Base-by-base conservation (phyloP, 768 basidiomycete genomes). In the Tephrocybe sp. region DNA sequence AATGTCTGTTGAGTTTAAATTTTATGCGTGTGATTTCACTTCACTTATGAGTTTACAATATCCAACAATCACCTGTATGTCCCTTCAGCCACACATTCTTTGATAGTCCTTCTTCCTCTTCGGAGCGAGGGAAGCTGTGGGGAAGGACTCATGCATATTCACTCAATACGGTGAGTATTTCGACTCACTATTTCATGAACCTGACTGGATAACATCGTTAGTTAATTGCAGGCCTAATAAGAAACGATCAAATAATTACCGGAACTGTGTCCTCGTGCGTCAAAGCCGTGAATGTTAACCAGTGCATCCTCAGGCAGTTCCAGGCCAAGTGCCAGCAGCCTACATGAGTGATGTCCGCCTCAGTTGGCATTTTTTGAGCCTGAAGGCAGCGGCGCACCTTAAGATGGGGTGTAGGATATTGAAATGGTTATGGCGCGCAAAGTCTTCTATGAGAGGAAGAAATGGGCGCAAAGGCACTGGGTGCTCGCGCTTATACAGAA, bases 41-140 rank as follows among this genome's bases (percentile, higher is more conserved):
- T 40, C 7, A 16, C 5, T 9, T 21, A 15, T 11, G 22, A 18
- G 15, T 18, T n/a, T n/a, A 21, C 9, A 12, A 30, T 18, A 15
- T 4, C 19, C 12, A 22, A 21, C 2, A 15, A 31, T n/a, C 32
- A 71, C 76, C 76, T 15, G 72, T 74, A 44, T 78, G 77, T 1
- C 77, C 77, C 53, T 79, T 78, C 19, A 78, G 58, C 76, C 76
- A 79, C 4, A 79, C 73, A 44, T 75, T 67, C 24, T 73, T 74
- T 0, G 73, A 62, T 35, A 68, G 69, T 21, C 44, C 34, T 53
- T 78, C 78, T 6, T 77, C 75, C 9, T 75, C 74, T 26, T 64
- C 56, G 1, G 69, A 60, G 21, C 74, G 71, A 4, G 73, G 74
- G 52, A 68, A 72, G 56, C 76, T 77, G 25, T 18, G 12, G 24